Base-by-base conservation (phyloP, 768 basidiomycete genomes). In the Lactarius vividus region DNA sequence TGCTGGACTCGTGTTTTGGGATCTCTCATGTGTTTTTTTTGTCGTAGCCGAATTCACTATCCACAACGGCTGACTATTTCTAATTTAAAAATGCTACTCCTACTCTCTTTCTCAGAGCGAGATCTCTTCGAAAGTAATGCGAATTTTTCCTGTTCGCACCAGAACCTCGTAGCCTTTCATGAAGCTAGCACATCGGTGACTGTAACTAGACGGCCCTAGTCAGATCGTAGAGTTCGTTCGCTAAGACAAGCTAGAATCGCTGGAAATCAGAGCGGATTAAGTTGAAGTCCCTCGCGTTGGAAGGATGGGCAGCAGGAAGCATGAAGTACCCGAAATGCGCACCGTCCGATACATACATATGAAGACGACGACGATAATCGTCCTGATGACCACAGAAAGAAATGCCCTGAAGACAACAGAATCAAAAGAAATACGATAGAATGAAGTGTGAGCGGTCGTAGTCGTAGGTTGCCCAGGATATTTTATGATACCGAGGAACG, bases 401-500 rank as follows among this genome's bases (percentile, higher is more conserved):
- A n/a, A n/a, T n/a, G n/a, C n/a, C n/a, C n/a, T n/a, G n/a, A n/a
- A n/a, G n/a, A n/a, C n/a, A n/a, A n/a, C n/a, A n/a, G n/a, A n/a
- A n/a, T n/a, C n/a, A n/a, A n/a, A n/a, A n/a, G n/a, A n/a, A n/a
- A n/a, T n/a, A n/a, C n/a, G n/a, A n/a, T n/a, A n/a, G n/a, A n/a
- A n/a, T n/a, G n/a, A n/a, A n/a, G n/a, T n/a, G n/a, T 56, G 59
- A 9, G 58, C 62, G 2, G 49, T 35, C 10, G 42, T 52, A 31
- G 54, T 59, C 20, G 61, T 49, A n/a, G 29, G 55, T 16, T 49
- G 29, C 44, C 60, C 31, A 6, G 20, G 29, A 23, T 44, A 62
- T 29, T 39, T 42, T 40, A 54, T 52, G 29, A 58, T 59, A 31
- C 56, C 40, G 2, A 62, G 29, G 29, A 63, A 66, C 39, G 65